phyloP scores from a whole-genome alignment of 495 filamentous ascomycete species.

The Xylaria bambusicola region DNA sequence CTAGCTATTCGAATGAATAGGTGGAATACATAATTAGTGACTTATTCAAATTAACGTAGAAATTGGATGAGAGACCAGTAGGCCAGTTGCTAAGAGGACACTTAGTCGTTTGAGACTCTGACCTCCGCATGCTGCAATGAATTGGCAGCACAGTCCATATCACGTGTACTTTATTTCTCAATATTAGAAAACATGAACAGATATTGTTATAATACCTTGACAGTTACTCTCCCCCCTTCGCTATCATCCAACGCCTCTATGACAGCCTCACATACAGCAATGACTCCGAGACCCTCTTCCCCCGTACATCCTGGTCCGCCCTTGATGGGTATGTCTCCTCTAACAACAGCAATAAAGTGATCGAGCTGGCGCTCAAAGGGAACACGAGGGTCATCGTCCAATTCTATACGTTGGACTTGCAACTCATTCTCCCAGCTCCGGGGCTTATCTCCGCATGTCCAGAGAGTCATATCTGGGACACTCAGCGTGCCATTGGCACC shows the following conservation, averaged over 20 bases:
- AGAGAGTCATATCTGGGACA: slow-evolving; percentile 57
- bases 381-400: slow-evolving; percentile 34
- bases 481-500: slow-evolving; percentile 56
- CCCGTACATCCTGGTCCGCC: slow-evolving; percentile 42
- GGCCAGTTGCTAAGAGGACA: too few species aligned
- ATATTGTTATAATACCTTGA: too few species aligned
- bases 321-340: slow-evolving; percentile 31
- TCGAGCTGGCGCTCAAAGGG: slow-evolving; percentile 59
- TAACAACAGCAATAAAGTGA: slow-evolving; percentile 58
- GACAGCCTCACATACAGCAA: slow-evolving; percentile 48
- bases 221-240: neutral
- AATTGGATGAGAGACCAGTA: too few species aligned
- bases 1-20: too few species aligned
- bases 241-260: slow-evolving; percentile 37
- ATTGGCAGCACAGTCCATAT: too few species aligned
- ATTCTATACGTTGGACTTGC: slow-evolving; percentile 33
- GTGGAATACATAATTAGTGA: too few species aligned
- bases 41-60: too few species aligned
- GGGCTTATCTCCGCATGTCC: slow-evolving; percentile 46
- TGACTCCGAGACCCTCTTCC: slow-evolving; percentile 45
- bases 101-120: too few species aligned
- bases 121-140: too few species aligned
- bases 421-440: slow-evolving; percentile 38
- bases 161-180: too few species aligned
- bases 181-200: too few species aligned